phyloP scores from a whole-genome alignment of 139 green algal genomes.

The Pseudopediastrum boryanum region DNA sequence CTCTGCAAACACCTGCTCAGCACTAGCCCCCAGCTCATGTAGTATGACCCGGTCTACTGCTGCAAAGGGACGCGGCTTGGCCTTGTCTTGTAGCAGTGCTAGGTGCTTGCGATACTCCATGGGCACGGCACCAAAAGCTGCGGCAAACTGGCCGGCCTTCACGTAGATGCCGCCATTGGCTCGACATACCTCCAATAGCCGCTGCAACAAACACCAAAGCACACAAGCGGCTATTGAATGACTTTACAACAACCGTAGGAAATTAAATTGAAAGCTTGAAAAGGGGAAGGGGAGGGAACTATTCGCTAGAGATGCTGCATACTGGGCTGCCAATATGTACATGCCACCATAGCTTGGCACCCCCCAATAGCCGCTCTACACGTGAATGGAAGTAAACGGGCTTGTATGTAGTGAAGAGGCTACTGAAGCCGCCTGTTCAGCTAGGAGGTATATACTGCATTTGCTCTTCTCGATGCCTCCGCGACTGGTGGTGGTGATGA shows the following conservation, averaged over 20 bases:
- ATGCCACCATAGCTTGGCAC: background rate
- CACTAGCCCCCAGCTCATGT: slow-evolving; percentile 45
- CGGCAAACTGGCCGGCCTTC: slow-evolving; percentile 87
- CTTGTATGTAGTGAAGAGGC: too few species aligned
- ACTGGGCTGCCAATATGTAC: background rate
- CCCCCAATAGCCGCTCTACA: background rate
- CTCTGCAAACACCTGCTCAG: slow-evolving; percentile 62
- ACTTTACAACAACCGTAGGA: background rate
- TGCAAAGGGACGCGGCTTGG: slow-evolving; percentile 59
- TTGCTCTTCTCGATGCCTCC: too few species aligned
- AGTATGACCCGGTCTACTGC: slow-evolving; percentile 43
- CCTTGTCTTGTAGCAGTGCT: slow-evolving; percentile 74
- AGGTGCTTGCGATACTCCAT: slow-evolving; percentile 69
- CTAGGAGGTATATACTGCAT: too few species aligned
- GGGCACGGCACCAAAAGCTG: slow-evolving; percentile 63
- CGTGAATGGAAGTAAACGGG: too few species aligned
- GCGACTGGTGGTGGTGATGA: too few species aligned
- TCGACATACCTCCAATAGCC: slow-evolving; percentile 58
- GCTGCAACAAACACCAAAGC: background rate
- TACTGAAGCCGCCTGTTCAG: too few species aligned
- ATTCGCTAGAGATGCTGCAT: background rate
- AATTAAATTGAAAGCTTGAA: slow-evolving; percentile 23
- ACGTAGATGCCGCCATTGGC: slow-evolving; percentile 88
- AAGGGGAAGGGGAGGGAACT: background rate
- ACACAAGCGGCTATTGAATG: background rate